Evolutionary conservation across 352 stramenopile species (phyloP).

Genomic region (Albugo candida): DNA sequence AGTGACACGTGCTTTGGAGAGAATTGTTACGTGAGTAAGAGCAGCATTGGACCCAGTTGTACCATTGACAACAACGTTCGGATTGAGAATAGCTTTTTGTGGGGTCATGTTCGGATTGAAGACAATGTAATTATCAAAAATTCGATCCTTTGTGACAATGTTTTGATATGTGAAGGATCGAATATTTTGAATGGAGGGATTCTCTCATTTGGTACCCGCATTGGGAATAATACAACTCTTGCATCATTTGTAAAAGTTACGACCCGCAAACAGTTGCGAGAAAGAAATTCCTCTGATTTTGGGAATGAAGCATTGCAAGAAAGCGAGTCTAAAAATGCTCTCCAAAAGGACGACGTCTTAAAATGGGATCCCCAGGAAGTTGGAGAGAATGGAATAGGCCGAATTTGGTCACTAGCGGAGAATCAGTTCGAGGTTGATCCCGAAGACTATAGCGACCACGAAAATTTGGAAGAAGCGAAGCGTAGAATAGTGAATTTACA

Average conservation of each 20-base stretch:
- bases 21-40: slow-evolving; percentile 31
- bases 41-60: slow-evolving; percentile 48
- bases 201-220: slow-evolving; percentile 62
- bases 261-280: slow-evolving; percentile 23
- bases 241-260: slow-evolving; percentile 68
- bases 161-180: slow-evolving; percentile 45
- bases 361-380: slow-evolving; percentile 49
- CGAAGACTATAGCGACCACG: slow-evolving; percentile 26
- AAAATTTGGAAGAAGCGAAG: slow-evolving; percentile 18
- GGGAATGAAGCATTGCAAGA: slow-evolving; percentile 13
- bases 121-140: slow-evolving; percentile 52
- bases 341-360: neutral
- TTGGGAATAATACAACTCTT: slow-evolving; percentile 50
- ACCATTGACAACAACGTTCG: slow-evolving; percentile 44
- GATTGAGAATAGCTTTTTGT: slow-evolving; percentile 62
- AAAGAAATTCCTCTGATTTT: slow-evolving; percentile 16
- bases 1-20: slow-evolving; percentile 31
- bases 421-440: slow-evolving; percentile 60
- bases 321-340: slow-evolving; percentile 5
- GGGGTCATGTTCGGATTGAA: slow-evolving; percentile 64
- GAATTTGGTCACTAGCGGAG: slow-evolving; percentile 69
- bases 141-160: slow-evolving; percentile 72
- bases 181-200: slow-evolving; percentile 53
- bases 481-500: neutral
- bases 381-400: slow-evolving; percentile 37